Evolutionary conservation across 2,329 filamentous ascomycete species (phyloP), one percentile per base, ranked within the genome.

Genomic region (Clarireedia homoeocarpa): DNA sequence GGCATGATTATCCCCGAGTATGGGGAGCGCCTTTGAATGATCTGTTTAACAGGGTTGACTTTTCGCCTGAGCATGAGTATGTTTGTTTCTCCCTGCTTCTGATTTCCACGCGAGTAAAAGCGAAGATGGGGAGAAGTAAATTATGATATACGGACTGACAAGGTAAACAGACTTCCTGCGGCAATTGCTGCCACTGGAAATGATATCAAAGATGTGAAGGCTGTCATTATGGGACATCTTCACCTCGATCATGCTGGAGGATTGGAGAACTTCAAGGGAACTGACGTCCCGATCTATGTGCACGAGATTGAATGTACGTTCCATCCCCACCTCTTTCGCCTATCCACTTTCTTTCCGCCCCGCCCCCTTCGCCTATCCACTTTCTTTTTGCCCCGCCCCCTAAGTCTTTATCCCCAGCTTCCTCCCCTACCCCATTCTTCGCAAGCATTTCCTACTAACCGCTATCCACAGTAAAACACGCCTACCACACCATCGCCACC

Each of bases 201-300:
- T 12, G 67, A 70, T 0, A 74, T 76, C 57, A 71, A 72, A 50
- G 73, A 77, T 58, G 63, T 77, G 53, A 75, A 75, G 55, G 71
- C 67, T 0, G 67, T 77, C 0, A 68, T 76, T 1, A 69, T 76
- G 23, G 72, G 75, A 1, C 74, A 76, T 57, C 59, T 77, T 4
- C 73, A 76, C 58, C 60, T 76, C 1, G 74, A 77, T 52, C 74
- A 76, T 56, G 74, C 75, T 0, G 75, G 74, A 1, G 74, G 75
- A 0, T 61, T 76, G 0, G 72, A 75, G 24, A 65, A 75, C 50
- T 77, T 77, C 45, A 44, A 67, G 1, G 65, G 64, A 24, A 73
- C 69, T 0, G 68, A 71, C n/a, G 64, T 75, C 1, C 71, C 70
- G 1, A 73, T 75, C 51, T 74, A 71, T 48, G 71, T 74, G 1